phyloP scores from a whole-genome alignment of 2,329 filamentous ascomycete species.

The Zalaria obscura region DNA sequence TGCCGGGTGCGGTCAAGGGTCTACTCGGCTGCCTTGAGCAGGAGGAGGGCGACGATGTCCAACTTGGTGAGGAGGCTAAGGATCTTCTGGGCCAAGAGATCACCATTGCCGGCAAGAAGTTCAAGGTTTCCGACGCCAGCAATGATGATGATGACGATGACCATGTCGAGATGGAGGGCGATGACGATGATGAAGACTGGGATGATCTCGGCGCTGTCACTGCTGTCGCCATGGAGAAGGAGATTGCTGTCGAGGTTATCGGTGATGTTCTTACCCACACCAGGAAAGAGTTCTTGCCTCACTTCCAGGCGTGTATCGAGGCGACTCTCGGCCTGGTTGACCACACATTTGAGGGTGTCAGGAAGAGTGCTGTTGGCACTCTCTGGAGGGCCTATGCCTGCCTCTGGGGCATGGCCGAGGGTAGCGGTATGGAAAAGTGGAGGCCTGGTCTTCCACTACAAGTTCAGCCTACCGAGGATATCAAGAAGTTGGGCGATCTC shows the following conservation, averaged over 20 bases:
- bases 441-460: slow-evolving; percentile 73
- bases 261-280: slow-evolving; percentile 85
- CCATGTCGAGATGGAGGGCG: slow-evolving; percentile 49
- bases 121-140: slow-evolving; percentile 58
- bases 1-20: slow-evolving; percentile 62
- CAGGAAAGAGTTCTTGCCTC: slow-evolving; percentile 64
- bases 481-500: slow-evolving; percentile 74
- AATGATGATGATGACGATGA: slow-evolving; percentile 45
- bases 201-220: slow-evolving; percentile 74
- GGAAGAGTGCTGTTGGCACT: slow-evolving; percentile 81
- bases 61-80: slow-evolving; percentile 59
- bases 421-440: slow-evolving; percentile 69
- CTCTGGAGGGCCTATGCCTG: slow-evolving; percentile 89
- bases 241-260: slow-evolving; percentile 89
- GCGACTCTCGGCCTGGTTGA: slow-evolving; percentile 68
- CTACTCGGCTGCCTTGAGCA: slow-evolving; percentile 78
- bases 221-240: slow-evolving; percentile 86
- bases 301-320: slow-evolving; percentile 79
- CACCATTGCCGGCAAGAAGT: slow-evolving; percentile 67
- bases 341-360: slow-evolving; percentile 83
- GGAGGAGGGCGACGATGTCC: slow-evolving; percentile 70
- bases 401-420: slow-evolving; percentile 77
- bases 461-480: slow-evolving; percentile 61
- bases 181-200: slow-evolving; percentile 71
- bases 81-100: slow-evolving; percentile 65